phyloP scores from a whole-genome alignment of 768 basidiomycete species.

The Chiua virens region DNA sequence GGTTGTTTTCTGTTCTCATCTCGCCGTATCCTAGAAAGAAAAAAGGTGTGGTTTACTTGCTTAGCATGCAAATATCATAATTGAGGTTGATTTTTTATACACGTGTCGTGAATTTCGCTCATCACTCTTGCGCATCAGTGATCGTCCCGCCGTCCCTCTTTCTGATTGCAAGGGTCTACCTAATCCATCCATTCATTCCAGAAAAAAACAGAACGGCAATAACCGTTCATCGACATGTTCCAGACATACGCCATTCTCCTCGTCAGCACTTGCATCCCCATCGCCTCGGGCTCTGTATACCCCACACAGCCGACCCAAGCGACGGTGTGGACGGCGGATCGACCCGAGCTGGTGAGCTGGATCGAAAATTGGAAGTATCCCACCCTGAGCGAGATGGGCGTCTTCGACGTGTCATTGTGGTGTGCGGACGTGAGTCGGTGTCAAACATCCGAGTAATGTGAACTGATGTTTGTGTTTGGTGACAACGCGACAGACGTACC shows the following conservation, averaged over 20 bases:
- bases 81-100: slow-evolving; percentile 28
- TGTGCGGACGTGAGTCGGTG: slow-evolving; percentile 37
- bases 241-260: slow-evolving; percentile 1
- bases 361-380: slow-evolving; percentile 46
- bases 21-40: slow-evolving; percentile 11
- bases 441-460: too few relatives aligned
- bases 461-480: too few relatives aligned
- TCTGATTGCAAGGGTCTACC: too few relatives aligned
- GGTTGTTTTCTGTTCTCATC: background rate
- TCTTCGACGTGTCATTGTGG: slow-evolving; percentile 48
- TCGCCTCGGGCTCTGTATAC: slow-evolving; percentile 41
- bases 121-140: too few relatives aligned
- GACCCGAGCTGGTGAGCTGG: slow-evolving; percentile 47
- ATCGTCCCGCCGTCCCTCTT: too few relatives aligned
- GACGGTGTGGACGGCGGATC: slow-evolving; percentile 46
- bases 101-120: slow-evolving; percentile 16
- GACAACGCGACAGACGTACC: slow-evolving; percentile 32
- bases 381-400: slow-evolving; percentile 40
- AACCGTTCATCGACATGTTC: slow-evolving; percentile 11
- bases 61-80: slow-evolving; percentile 9
- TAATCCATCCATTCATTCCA: too few relatives aligned
- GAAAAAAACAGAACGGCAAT: too few relatives aligned
- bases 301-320: slow-evolving; percentile 49
- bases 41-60: slow-evolving; percentile 19
- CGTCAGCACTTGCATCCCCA: slow-evolving; percentile 3